These are phyloP conservation scores for Mycena venus DNA, from an alignment of 768 basidiomycete species.

Conservation along the genomic window DNA sequence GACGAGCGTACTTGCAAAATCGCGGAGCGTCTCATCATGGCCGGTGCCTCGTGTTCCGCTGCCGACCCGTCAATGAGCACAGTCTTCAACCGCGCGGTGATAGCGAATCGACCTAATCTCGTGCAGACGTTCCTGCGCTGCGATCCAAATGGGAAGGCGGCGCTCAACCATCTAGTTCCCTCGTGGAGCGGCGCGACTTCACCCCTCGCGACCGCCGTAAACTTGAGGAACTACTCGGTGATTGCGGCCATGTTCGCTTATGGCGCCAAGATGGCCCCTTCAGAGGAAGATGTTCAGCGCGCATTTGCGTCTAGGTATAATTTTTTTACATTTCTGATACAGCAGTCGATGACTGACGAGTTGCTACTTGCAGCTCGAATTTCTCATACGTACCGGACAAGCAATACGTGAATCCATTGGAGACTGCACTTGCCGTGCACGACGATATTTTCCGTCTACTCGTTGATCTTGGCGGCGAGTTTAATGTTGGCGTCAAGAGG, in stretches of 20 bases:
- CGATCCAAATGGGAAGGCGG: slow-evolving; percentile 55
- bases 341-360: background rate
- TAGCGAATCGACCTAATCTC: slow-evolving; percentile 51
- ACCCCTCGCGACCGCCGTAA: slow-evolving; percentile 56
- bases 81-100: slow-evolving; percentile 56
- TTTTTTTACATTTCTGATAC: background rate
- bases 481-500: slow-evolving; percentile 48
- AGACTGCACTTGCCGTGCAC: slow-evolving; percentile 50
- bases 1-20: slow-evolving; percentile 56
- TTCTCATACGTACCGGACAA: slow-evolving; percentile 41
- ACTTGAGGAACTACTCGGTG: slow-evolving; percentile 48
- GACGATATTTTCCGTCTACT: slow-evolving; percentile 57
- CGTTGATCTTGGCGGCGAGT: slow-evolving; percentile 51
- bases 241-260: slow-evolving; percentile 53
- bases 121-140: slow-evolving; percentile 55
- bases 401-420: slow-evolving; percentile 48
- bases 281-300: slow-evolving; percentile 52
- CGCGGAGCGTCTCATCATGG: slow-evolving; percentile 55
- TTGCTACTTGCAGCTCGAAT: slow-evolving; percentile 26
- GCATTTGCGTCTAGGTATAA: slow-evolving; percentile 52
- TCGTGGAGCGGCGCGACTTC: slow-evolving; percentile 43
- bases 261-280: slow-evolving; percentile 52
- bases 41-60: slow-evolving; percentile 57
- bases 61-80: slow-evolving; percentile 54
- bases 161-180: slow-evolving; percentile 55